A percentile compares a stretch with the other conserved stretches of the same genome.
phyloP scores from a whole-genome alignment of 2,329 filamentous ascomycete species.

The Didymella arachidicola region DNA sequence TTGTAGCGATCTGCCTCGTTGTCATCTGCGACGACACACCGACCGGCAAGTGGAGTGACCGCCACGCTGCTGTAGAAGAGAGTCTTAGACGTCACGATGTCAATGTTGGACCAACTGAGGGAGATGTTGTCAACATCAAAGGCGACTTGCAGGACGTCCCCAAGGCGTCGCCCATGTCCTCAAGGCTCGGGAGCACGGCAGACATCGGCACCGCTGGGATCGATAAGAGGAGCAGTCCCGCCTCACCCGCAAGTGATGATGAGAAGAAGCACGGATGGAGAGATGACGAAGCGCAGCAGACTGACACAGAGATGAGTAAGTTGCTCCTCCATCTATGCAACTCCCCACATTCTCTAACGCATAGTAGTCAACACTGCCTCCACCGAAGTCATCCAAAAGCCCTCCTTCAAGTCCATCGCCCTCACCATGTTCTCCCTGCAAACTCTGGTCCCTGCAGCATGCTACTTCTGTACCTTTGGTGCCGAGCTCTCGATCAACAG shows the following conservation, averaged over 20 bases:
- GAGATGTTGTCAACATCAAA: conserved; percentile 13
- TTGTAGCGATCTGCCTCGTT: conserved; percentile 70
- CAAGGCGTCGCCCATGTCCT: conserved; percentile 4
- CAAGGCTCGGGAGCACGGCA: conserved; percentile 11
- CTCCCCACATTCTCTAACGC: neutral
- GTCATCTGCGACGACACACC: conserved; percentile 81
- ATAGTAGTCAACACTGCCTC: conserved; percentile 57
- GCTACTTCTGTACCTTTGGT: conserved; percentile 68
- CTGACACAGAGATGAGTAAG: conserved; percentile 17
- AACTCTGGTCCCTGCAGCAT: conserved; percentile 60
- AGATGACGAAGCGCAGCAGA: conserved; percentile 49
- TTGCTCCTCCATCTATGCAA: neutral
- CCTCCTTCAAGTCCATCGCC: conserved; percentile 66
- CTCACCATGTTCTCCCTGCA: conserved; percentile 67
- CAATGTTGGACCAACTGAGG: conserved; percentile 4
- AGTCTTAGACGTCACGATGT: conserved; percentile 51
- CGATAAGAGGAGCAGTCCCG: conserved; percentile 1
- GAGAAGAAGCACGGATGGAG: conserved; percentile 39
- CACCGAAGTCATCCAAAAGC: conserved; percentile 68
- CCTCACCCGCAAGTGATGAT: conserved; percentile 10
- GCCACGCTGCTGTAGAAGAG: conserved; percentile 65
- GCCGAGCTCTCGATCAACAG: conserved; percentile 66
- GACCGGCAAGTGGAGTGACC: conserved; percentile 78
- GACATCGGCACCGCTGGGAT: neutral
- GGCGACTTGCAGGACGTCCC: conserved; percentile 14